These are phyloP conservation scores for Candida oleophila DNA, from an alignment of 805 yeast species.

Conservation along the genomic window DNA sequence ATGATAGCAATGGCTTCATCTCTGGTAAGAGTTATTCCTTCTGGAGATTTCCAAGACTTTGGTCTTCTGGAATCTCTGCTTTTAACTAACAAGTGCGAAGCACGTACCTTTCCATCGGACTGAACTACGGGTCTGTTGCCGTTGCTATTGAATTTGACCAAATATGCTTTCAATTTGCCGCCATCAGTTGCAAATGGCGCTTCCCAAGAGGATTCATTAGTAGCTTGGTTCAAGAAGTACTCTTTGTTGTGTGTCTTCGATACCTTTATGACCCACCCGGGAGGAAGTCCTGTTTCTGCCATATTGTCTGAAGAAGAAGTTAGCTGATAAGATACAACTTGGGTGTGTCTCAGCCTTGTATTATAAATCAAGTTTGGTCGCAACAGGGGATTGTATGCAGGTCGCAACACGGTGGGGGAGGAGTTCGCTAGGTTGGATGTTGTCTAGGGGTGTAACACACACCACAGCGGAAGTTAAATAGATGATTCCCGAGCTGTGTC, in stretches of 20 bases:
- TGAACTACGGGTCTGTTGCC: slow-evolving; percentile 46
- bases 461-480: no score
- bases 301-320: not conserved
- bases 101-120: slow-evolving; percentile 62
- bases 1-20: slow-evolving; percentile 78
- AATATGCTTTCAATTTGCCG: slow-evolving; percentile 54
- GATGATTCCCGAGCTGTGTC: no score
- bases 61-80: slow-evolving; percentile 86
- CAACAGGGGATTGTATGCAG: not conserved
- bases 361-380: not conserved
- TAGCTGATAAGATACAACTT: no score
- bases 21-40: slow-evolving; percentile 70
- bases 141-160: slow-evolving; percentile 36
- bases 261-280: slow-evolving; percentile 76
- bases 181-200: slow-evolving; percentile 83
- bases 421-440: no score
- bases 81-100: slow-evolving; percentile 79
- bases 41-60: slow-evolving; percentile 79
- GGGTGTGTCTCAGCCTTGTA: no score
- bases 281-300: slow-evolving; percentile 72
- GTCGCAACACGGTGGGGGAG: not conserved
- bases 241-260: slow-evolving; percentile 83
- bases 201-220: slow-evolving; percentile 82
- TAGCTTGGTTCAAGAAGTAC: slow-evolving; percentile 70
- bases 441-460: no score